phyloP scores from a whole-genome alignment of 768 basidiomycete species.

The Pleurotus tuoliensis region DNA sequence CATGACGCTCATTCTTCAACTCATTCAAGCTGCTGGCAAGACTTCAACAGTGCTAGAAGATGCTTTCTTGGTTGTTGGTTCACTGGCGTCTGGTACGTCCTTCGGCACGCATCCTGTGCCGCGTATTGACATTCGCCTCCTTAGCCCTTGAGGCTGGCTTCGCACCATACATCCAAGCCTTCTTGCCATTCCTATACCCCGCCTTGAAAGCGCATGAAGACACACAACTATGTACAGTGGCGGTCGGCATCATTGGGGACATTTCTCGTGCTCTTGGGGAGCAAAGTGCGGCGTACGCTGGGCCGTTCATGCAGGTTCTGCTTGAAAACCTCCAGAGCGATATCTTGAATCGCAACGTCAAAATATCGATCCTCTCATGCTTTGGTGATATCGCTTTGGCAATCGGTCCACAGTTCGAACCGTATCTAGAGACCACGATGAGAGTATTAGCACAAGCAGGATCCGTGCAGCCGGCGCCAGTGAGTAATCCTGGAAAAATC shows the following conservation, averaged over 20 bases:
- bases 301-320: slow-evolving; percentile 87
- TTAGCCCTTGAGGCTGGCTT: slow-evolving; percentile 76
- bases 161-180: slow-evolving; percentile 77
- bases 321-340: slow-evolving; percentile 90
- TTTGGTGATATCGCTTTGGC: slow-evolving; percentile 97
- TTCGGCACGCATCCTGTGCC: too few species aligned
- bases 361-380: slow-evolving; percentile 92
- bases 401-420: slow-evolving; percentile 80
- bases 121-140: too few species aligned
- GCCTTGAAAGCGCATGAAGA: slow-evolving; percentile 94
- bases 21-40: slow-evolving; percentile 86
- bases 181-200: slow-evolving; percentile 81
- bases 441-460: slow-evolving; percentile 89
- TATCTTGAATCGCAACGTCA: slow-evolving; percentile 88
- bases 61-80: slow-evolving; percentile 90
- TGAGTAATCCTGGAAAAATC: slow-evolving; percentile 31
- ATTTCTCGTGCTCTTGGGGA: slow-evolving; percentile 93
- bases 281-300: slow-evolving; percentile 76
- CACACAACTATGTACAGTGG: slow-evolving; percentile 91
- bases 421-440: slow-evolving; percentile 89
- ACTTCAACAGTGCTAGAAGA: slow-evolving; percentile 95
- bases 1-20: slow-evolving; percentile 85
- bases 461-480: slow-evolving; percentile 80
- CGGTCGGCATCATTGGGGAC: slow-evolving; percentile 94
- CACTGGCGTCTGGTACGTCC: slow-evolving; percentile 66